Evolutionary conservation across 371 early-diverging fungal species (phyloP), one percentile per base, ranked within the genome.

Genomic region (Mortierella sp.): DNA sequence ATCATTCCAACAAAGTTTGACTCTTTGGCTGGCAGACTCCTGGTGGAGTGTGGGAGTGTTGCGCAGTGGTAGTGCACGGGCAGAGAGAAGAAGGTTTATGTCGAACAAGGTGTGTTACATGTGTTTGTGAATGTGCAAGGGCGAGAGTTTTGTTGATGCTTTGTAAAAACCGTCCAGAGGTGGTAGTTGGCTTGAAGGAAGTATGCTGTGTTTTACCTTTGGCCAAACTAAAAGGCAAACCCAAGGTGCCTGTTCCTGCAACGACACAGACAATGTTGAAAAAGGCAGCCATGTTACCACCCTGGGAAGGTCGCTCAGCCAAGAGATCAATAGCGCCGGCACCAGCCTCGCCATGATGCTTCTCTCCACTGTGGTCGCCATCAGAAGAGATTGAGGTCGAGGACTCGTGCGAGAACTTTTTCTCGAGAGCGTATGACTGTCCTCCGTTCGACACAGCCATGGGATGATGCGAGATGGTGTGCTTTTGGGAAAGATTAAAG

Each of bases 241-340:
- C 93, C 21, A 96, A 82, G 14, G 94, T 89, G 30, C 97, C 97
- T 7, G 93, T 92, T 28, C 96, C 96, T 1, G 94, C 94, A 16
- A 94, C 88, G 16, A 95, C 92, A 84, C 96, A 93, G 12, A 91
- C 90, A n/a, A 92, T 84, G 74, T 89, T 92, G 51, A 87, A 84
- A 68, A 86, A 87, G 4, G 88, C 87, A 0, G 76, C 81, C 44
- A 84, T 57, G 69, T 74, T 81, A 43, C 73, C 46, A 12, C 76
- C 76, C 16, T 76, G 71, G 1, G 60, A 60, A 19, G 76, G 76
- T 12, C 76, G 59, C 55, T 76, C 76, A 19, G 76, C 76, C 59
- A 76, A 28, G 21, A 76, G 65, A 26, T 76, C 76, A 15, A n/a
- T 50, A 15, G 44, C 71, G 16, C 12, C 9, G 7, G 37, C 21